phyloP scores from a whole-genome alignment of 2,329 filamentous ascomycete genomes.

The Fusarium transvaalense region DNA sequence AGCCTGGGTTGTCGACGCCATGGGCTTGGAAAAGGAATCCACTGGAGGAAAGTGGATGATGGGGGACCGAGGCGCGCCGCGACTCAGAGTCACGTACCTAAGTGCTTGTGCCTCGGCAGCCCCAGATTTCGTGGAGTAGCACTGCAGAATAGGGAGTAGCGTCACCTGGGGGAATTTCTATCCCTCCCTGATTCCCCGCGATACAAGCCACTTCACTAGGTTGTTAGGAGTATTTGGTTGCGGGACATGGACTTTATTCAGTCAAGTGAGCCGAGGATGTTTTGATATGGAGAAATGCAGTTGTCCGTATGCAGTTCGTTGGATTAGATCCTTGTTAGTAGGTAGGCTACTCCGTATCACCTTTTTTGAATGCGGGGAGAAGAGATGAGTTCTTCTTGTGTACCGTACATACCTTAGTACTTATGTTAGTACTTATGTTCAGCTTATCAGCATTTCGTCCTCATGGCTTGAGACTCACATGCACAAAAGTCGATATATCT shows the following conservation, averaged over 20 bases:
- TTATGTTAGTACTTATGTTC: too few species aligned
- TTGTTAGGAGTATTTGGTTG: background rate
- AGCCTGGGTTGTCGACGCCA: conserved; percentile 28
- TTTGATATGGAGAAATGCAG: conserved; percentile 15
- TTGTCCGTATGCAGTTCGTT: conserved; percentile 9
- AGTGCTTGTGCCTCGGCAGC: conserved; percentile 48
- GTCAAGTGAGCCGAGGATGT: conserved; percentile 43
- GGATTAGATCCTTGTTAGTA: background rate
- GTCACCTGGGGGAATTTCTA: conserved; percentile 6
- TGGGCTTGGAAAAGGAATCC: conserved; percentile 11
- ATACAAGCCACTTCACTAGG: background rate
- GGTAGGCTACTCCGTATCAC: background rate
- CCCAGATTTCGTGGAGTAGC: conserved; percentile 46
- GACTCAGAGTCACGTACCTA: conserved; percentile 15
- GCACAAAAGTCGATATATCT: background rate
- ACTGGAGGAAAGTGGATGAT: conserved; percentile 16
- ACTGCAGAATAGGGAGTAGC: conserved; percentile 34
- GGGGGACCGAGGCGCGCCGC: conserved; percentile 45
- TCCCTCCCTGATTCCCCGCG: conserved; percentile 12
- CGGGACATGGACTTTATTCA: conserved; percentile 34
- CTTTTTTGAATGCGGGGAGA: background rate
- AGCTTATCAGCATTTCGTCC: conserved; percentile 24
- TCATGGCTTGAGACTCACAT: conserved; percentile 23
- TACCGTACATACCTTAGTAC: too few species aligned
- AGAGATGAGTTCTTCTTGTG: too few species aligned